phyloP scores from a whole-genome alignment of 441 rosid genomes.

The Arabidopsis lyrata region DNA sequence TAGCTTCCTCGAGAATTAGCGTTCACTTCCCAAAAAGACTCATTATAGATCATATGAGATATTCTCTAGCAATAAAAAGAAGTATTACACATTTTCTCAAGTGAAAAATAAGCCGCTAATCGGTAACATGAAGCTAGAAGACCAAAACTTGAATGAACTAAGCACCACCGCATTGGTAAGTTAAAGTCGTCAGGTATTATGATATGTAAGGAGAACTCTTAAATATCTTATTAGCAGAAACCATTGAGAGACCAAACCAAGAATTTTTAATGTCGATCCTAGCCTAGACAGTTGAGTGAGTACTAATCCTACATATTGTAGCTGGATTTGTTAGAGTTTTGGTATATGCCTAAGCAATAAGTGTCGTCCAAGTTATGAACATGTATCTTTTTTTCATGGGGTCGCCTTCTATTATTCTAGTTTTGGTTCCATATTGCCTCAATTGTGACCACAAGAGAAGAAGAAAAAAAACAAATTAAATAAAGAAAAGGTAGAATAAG shows the following conservation, averaged over 20 bases:
- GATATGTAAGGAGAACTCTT: conserved; percentile 1
- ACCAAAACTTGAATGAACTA: neutral
- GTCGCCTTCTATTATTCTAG: neutral
- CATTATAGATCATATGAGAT: neutral
- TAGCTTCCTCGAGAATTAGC: neutral
- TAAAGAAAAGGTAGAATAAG: neutral
- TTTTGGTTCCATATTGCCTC: neutral
- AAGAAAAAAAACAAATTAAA: neutral
- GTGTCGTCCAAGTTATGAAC: neutral
- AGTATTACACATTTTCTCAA: neutral
- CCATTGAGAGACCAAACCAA: neutral
- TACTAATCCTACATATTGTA: neutral
- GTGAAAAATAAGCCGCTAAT: neutral
- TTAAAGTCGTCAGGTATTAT: neutral
- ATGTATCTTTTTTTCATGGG: neutral
- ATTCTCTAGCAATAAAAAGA: neutral
- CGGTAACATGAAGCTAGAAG: neutral
- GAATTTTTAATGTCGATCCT: neutral
- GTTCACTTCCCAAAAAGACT: neutral
- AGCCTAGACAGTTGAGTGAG: neutral
- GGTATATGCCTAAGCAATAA: neutral
- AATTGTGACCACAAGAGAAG: neutral
- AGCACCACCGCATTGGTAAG: neutral
- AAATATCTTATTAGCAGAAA: neutral
- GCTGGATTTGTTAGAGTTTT: neutral